Base-by-base conservation (phyloP, 2,329 filamentous ascomycete species). In the Xylariaceae sp. region DNA sequence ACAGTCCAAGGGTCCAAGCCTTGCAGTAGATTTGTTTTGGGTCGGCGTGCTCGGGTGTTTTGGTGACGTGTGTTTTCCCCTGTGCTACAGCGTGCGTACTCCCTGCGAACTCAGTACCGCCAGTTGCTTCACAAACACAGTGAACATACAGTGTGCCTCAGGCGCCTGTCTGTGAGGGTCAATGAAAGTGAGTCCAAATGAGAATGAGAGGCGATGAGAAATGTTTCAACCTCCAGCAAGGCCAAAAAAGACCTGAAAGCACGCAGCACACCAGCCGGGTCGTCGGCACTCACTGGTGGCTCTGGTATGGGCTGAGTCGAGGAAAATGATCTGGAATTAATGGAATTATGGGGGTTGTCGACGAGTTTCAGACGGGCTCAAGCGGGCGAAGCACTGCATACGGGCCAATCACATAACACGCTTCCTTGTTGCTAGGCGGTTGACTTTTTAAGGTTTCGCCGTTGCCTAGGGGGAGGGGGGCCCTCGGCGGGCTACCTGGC, bases 331-430 rank as follows among this genome's bases (percentile, higher is more conserved):
- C 42, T 47, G 50, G 54, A 55, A 53, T 52, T 50, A 47, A 39
- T 45, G 39, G 54, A 50, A 56, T 51, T 45, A 56, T 47, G 48
- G 51, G 16, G 13, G 16, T 14, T 13, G 34, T 38, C 4, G 34
- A 38, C 43, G 40, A 42, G 56, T 58, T 58, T 58, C 56, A 58
- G 56, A 58, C 54, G 54, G 54, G 53, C 56, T 28, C 52, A 57
- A 55, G 54, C 51, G 48, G 56, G 56, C 56, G 56, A 48, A 58
- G 56, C 51, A 55, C 43, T 39, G 42, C 41, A 45, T 39, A 34
- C 5, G 17, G 22, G 44, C 56, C 54, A 58, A 58, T 55, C 49
- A 53, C 11, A 47, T 38, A 28, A 12, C 49, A 18, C 18, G 6
- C 13, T 50, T 42, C 40, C 12, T n/a, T 16, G 40, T 38, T 38